Evolutionary conservation across 306 rosid species (phyloP), one percentile per base, ranked within the genome.

Genomic region (Rosa lucieae): DNA sequence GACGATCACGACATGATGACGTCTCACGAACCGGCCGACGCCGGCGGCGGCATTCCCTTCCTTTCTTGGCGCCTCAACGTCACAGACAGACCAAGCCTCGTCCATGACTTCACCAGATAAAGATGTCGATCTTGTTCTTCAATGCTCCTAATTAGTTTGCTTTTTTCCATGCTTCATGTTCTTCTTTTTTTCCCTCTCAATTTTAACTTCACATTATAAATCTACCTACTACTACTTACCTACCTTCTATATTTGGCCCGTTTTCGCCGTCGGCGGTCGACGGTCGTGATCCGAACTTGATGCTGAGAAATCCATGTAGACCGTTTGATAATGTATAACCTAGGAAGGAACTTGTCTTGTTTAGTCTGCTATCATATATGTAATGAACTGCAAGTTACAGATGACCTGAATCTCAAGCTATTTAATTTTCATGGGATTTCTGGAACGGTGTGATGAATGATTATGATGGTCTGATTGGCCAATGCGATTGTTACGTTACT

Each of bases 21-120:
- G 15, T 23, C 86, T 48, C 80, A 69, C 12, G 90, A 90, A 18
- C 20, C 44, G 29, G 78, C 65, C 29, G 21, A 48, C 11, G 46
- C 83, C 59, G 87, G 79, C 4, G 83, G 72, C 75, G 91, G 90
- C 79, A 89, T 93, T 81, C 89, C 97, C 1, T 93, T 90, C 76
- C 96, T 93, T 29, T 90, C 99, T 1, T 96, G 99, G 99, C 87
- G 97, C 13, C 91, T 96, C 85, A 93, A 93, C 80, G 93, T 96
- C 48, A 78, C 98, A 1, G 99, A 96, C 79, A 86, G 97, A 80
- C 93, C 97, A 0, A 82, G 90, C 87, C 87, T 95, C n/a, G 94
- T 93, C 72, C 99, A 93, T 23, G 97, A 92, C 88, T 92, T 89
- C 73, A 92, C 99, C 1, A 83, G 97, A 94, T 94, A 85, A 91